phyloP scores from a whole-genome alignment of 305 asterid genomes.

The Ajuga reptans region DNA sequence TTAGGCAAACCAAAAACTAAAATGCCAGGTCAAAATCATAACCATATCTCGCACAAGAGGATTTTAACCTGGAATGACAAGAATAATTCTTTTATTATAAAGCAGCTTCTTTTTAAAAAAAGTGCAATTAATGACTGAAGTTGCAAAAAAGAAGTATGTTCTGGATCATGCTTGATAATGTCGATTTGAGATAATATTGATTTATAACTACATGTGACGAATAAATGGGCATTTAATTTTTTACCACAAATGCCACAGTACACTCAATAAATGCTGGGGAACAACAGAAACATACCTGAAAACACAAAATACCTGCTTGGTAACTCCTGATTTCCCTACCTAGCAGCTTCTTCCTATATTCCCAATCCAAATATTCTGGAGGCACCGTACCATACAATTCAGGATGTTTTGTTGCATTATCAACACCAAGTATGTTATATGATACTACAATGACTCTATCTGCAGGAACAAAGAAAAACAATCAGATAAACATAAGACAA shows the following conservation, averaged over 20 bases:
- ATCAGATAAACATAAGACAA: not conserved
- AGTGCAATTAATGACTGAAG: not conserved
- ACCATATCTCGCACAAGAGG: not conserved
- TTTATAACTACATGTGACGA: not conserved
- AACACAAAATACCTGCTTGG: slow-evolving; percentile 58
- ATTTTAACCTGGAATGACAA: not conserved
- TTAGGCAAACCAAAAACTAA: slow-evolving; percentile 10
- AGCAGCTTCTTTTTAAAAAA: not conserved
- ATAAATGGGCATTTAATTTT: not conserved
- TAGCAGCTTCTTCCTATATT: slow-evolving; percentile 48
- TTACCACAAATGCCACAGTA: not conserved
- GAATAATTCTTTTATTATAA: not conserved
- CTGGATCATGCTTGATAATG: not conserved
- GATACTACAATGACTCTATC: slow-evolving; percentile 57
- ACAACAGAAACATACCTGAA: slow-evolving; percentile 45
- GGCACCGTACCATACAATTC: slow-evolving; percentile 44
- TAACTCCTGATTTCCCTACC: slow-evolving; percentile 52
- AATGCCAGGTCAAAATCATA: not conserved
- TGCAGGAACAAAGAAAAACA: slow-evolving; percentile 23
- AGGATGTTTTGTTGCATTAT: slow-evolving; percentile 56
- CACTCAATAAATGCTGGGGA: slow-evolving; percentile 9
- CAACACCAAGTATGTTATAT: slow-evolving; percentile 69
- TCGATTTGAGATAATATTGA: not conserved
- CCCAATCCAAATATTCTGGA: slow-evolving; percentile 58
- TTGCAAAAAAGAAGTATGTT: not conserved